Conservation (phyloP, 306 rosid species). For the Fragaria ananassa region DNA sequence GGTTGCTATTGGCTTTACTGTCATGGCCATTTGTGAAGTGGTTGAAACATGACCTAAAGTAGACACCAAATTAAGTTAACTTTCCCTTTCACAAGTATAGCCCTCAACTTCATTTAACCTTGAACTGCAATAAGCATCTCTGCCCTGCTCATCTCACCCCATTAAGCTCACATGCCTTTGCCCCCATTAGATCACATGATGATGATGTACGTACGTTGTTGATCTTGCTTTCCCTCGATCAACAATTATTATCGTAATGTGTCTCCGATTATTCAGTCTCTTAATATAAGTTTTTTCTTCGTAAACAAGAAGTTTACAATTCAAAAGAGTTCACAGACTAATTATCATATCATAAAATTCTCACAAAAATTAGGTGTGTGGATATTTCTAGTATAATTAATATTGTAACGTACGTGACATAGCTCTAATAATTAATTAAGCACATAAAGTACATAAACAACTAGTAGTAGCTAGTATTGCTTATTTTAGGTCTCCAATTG, state of each 20-base stretch:
- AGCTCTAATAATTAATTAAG: not conserved
- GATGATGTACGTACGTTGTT: not conserved
- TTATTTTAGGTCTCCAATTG: not conserved
- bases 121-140: conserved; percentile 2
- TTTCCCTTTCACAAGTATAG: conserved; percentile 4
- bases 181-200: not conserved
- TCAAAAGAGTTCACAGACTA: too few species aligned
- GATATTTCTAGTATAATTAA: not conserved
- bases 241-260: not conserved
- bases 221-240: not conserved
- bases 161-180: conserved; percentile 8
- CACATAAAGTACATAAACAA: not conserved
- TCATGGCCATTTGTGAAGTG: conserved; percentile 31
- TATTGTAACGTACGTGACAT: not conserved
- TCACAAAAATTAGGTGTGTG: not conserved
- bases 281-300: not conserved
- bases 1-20: conserved; percentile 24
- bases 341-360: not conserved
- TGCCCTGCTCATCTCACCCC: not conserved
- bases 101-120: not conserved
- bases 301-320: too few species aligned
- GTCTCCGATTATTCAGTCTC: not conserved
- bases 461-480: not conserved
- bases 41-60: conserved; percentile 31
- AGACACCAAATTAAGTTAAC: conserved; percentile 10